Evolutionary conservation across 345 rosid genomes (phyloP).

Genomic region (Populus tremula): DNA sequence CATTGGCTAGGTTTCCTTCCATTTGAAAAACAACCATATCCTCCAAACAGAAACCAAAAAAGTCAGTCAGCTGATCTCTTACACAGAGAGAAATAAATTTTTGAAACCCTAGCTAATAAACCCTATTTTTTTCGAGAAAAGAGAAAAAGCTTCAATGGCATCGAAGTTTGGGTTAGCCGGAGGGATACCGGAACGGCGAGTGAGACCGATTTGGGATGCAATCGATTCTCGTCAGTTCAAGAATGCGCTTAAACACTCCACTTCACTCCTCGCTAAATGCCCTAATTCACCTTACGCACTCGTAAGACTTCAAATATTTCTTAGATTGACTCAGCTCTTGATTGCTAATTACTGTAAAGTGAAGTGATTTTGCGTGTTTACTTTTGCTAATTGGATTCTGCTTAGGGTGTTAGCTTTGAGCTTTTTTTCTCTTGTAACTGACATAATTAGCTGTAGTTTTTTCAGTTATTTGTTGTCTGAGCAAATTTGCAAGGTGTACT

Average conservation of each 20-base stretch:
- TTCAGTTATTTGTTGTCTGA: too few relatives aligned
- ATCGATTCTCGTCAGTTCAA: slow-evolving; percentile 96
- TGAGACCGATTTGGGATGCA: slow-evolving; percentile 96
- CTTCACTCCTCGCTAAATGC: slow-evolving; percentile 70
- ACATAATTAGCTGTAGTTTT: too few relatives aligned
- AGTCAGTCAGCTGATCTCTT: not conserved
- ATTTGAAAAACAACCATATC: too few relatives aligned
- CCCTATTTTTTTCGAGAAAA: not conserved
- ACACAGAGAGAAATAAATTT: not conserved
- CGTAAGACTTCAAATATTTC: slow-evolving; percentile 37
- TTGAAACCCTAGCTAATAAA: too few relatives aligned
- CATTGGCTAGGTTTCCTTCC: too few relatives aligned
- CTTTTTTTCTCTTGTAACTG: too few relatives aligned
- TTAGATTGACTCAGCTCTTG: not conserved
- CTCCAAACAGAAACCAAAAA: too few relatives aligned
- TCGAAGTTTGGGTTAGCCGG: slow-evolving; percentile 91
- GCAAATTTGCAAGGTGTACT: too few relatives aligned
- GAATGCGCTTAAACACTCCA: slow-evolving; percentile 76
- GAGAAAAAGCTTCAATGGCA: slow-evolving; percentile 39
- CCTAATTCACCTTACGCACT: slow-evolving; percentile 90
- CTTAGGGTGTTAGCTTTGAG: not conserved
- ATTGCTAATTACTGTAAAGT: not conserved
- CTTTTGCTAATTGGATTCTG: not conserved
- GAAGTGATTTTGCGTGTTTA: not conserved
- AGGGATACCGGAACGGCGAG: slow-evolving; percentile 98